These are phyloP conservation scores for Yamadazyma sp. DNA, from an alignment of 1,139 yeast genomes.

Conservation along the genomic window DNA sequence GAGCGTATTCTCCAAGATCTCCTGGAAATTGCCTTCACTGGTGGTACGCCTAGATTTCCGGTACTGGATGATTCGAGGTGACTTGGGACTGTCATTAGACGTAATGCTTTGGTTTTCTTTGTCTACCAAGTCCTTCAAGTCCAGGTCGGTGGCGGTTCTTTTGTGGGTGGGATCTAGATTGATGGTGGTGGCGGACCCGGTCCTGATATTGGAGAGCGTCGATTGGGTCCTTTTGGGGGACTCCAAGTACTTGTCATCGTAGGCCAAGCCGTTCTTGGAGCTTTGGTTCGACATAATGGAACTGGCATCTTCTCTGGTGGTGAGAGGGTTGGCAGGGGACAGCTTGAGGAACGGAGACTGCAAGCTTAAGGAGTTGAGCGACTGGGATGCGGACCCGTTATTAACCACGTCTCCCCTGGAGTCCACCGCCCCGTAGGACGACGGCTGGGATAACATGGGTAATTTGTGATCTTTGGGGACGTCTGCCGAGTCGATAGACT, in stretches of 20 bases:
- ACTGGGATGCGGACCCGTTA: slow-evolving; percentile 8
- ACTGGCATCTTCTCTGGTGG: slow-evolving; percentile 55
- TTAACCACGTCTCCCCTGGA: neutral
- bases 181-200: slow-evolving; percentile 13
- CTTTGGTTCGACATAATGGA: slow-evolving; percentile 40
- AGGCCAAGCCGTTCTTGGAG: slow-evolving; percentile 14
- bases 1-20: slow-evolving; percentile 17
- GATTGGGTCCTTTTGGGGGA: slow-evolving; percentile 9
- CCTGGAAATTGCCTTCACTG: slow-evolving; percentile 32
- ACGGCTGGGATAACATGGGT: slow-evolving; percentile 11
- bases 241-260: slow-evolving; percentile 17
- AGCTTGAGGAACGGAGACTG: slow-evolving; percentile 47
- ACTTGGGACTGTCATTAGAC: slow-evolving; percentile 12
- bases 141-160: slow-evolving; percentile 10
- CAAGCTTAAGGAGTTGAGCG: slow-evolving; percentile 22
- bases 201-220: slow-evolving; percentile 4
- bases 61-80: slow-evolving; percentile 51
- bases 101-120: slow-evolving; percentile 9
- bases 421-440: slow-evolving; percentile 15
- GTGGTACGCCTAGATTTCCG: slow-evolving; percentile 40
- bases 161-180: slow-evolving; percentile 10
- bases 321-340: slow-evolving; percentile 58
- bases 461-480: neutral
- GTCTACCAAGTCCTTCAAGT: slow-evolving; percentile 5
- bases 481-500: slow-evolving; percentile 1